Evolutionary conservation across 805 yeast species (phyloP).

Genomic region (Yarrowia phangngaensis): DNA sequence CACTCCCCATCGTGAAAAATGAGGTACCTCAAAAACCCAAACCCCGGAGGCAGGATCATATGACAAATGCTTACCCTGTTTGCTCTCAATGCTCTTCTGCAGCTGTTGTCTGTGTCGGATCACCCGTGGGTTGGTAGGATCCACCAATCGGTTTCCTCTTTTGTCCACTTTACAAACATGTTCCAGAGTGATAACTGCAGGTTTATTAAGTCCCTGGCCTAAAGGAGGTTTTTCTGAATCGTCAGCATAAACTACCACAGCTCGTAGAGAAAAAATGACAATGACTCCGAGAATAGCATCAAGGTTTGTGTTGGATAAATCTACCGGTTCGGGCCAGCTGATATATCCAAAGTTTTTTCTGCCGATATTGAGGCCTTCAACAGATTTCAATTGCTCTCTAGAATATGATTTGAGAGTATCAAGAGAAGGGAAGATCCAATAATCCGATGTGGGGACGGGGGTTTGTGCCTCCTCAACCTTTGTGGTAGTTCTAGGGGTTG

Average conservation of each 20-base stretch:
- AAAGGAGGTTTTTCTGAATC: slow-evolving; percentile 50
- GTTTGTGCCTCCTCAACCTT: slow-evolving; percentile 21
- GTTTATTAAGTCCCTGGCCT: slow-evolving; percentile 76
- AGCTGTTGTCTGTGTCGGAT: slow-evolving; percentile 45
- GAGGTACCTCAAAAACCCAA: slow-evolving; percentile 81
- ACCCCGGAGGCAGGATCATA: slow-evolving; percentile 70
- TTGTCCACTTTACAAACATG: slow-evolving; percentile 70
- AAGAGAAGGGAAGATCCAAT: slow-evolving; percentile 74
- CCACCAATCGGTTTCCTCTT: slow-evolving; percentile 55
- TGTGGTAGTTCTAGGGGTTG: no score
- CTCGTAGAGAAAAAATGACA: slow-evolving; percentile 56
- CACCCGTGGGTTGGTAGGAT: slow-evolving; percentile 59
- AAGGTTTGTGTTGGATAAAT: slow-evolving; percentile 60
- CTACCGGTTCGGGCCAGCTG: slow-evolving; percentile 71
- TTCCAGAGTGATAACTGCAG: slow-evolving; percentile 67
- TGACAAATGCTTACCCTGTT: slow-evolving; percentile 75
- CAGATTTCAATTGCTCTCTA: slow-evolving; percentile 54
- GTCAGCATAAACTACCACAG: slow-evolving; percentile 69
- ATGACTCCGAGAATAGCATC: slow-evolving; percentile 61
- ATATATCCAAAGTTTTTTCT: slow-evolving; percentile 67
- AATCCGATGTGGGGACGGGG: slow-evolving; percentile 47
- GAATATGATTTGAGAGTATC: slow-evolving; percentile 55
- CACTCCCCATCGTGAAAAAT: slow-evolving; percentile 93
- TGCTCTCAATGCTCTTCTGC: slow-evolving; percentile 48
- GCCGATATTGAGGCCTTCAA: slow-evolving; percentile 65